Percentiles rank a stretch among this genome's conserved stretches.
These are phyloP conservation scores for Trifolium pratense DNA, from an alignment of 306 rosid species.

Conservation along the genomic window DNA sequence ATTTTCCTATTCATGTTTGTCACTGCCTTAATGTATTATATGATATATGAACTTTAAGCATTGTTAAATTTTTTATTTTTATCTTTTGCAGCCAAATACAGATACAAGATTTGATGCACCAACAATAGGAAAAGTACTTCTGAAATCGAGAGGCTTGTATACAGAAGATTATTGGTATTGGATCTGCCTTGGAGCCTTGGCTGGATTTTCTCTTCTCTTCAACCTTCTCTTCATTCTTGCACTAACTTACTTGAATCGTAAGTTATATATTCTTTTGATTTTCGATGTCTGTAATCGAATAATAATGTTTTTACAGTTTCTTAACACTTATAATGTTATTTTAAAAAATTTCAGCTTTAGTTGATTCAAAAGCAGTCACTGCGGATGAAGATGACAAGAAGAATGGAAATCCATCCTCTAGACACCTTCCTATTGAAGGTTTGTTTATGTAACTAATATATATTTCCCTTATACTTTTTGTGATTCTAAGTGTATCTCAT, in stretches of 20 bases:
- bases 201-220: slow-evolving; percentile 69
- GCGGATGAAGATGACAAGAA: slow-evolving; percentile 44
- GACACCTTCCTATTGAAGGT: slow-evolving; percentile 37
- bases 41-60: slow-evolving; percentile 4
- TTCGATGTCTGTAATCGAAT: slow-evolving; percentile 2
- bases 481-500: slow-evolving; percentile 24
- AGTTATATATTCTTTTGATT: slow-evolving; percentile 40
- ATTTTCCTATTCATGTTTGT: slow-evolving; percentile 16
- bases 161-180: slow-evolving; percentile 70
- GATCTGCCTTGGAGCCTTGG: slow-evolving; percentile 72
- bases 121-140: slow-evolving; percentile 72
- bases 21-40: background rate
- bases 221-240: slow-evolving; percentile 60
- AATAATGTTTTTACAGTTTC: background rate
- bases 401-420: slow-evolving; percentile 25
- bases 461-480: slow-evolving; percentile 1
- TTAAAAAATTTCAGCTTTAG: slow-evolving; percentile 53
- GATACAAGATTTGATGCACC: slow-evolving; percentile 48
- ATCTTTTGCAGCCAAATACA: slow-evolving; percentile 56
- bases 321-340: background rate
- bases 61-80: background rate
- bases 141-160: slow-evolving; percentile 58
- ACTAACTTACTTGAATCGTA: slow-evolving; percentile 67
- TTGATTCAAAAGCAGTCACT: slow-evolving; percentile 55
- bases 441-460: background rate